Evolutionary conservation across 116 monocot species (phyloP).

Genomic region (Posidonia oceanica): DNA sequence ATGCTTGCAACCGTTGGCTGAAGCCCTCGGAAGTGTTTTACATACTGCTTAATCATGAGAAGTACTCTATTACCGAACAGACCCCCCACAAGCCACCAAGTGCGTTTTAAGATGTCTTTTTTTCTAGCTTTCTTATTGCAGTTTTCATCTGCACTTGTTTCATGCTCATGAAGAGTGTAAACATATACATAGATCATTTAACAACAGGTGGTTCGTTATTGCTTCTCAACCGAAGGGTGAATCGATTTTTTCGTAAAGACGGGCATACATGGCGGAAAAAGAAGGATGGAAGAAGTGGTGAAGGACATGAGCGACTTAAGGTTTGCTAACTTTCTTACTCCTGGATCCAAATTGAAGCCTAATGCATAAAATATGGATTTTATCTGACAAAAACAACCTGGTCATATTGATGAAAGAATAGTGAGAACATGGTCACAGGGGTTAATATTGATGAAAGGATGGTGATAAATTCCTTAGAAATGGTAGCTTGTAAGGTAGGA

Average conservation of each 20-base stretch:
- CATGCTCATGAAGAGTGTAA: not conserved
- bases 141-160: no score
- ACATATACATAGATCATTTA: not conserved
- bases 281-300: constrained; percentile 72
- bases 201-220: constrained; percentile 69
- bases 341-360: not conserved
- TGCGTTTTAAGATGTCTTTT: constrained; percentile 10
- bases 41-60: constrained; percentile 73
- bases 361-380: not conserved
- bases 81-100: constrained; percentile 57
- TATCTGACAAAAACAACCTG: no score
- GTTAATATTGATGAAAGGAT: no score
- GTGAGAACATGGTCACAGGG: no score
- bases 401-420: no score
- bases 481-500: no score
- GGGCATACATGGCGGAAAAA: constrained; percentile 77
- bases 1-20: constrained; percentile 67
- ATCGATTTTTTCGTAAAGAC: constrained; percentile 76
- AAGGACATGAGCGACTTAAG: constrained; percentile 89
- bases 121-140: not conserved
- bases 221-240: constrained; percentile 65
- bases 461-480: no score
- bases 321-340: constrained; percentile 11
- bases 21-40: constrained; percentile 65
- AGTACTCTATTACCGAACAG: constrained; percentile 20